Evolutionary conservation across 495 filamentous ascomycete species (phyloP).

Genomic region (Penicillium psychrofluorescens): DNA sequence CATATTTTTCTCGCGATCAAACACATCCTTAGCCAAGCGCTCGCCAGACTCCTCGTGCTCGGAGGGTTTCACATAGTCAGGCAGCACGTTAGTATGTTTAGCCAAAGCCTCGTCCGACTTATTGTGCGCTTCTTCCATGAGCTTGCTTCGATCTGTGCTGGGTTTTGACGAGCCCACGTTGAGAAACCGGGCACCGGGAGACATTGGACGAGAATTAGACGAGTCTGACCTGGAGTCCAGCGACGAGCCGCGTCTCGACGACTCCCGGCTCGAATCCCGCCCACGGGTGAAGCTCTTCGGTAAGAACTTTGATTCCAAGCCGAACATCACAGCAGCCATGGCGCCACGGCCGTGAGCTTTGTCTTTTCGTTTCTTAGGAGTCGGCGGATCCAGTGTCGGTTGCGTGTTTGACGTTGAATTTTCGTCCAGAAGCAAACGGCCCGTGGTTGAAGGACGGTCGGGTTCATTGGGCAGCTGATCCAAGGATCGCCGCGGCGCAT

Average conservation of each 20-base stretch:
- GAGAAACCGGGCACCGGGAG: conserved; percentile 42
- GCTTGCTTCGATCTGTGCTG: conserved; percentile 39
- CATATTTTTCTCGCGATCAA: conserved; percentile 48
- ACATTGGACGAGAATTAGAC: conserved; percentile 49
- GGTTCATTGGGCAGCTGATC: conserved; percentile 10
- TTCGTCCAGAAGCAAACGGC: neutral
- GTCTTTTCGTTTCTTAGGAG: conserved; percentile 9
- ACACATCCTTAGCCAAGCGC: conserved; percentile 68
- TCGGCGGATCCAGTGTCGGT: neutral
- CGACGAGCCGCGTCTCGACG: conserved; percentile 41
- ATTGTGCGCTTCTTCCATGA: conserved; percentile 51
- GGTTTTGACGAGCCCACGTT: conserved; percentile 30
- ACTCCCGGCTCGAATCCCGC: conserved; percentile 35
- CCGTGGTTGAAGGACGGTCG: conserved; percentile 1
- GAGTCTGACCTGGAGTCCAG: conserved; percentile 54
- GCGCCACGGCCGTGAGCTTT: conserved; percentile 20
- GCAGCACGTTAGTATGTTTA: conserved; percentile 46
- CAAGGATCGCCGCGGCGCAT: conserved; percentile 11
- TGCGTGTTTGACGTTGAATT: conserved; percentile 13
- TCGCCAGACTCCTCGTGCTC: conserved; percentile 36
- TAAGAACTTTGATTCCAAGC: conserved; percentile 27
- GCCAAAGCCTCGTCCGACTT: conserved; percentile 59
- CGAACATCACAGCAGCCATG: conserved; percentile 35
- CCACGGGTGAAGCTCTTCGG: conserved; percentile 31
- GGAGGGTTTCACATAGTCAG: conserved; percentile 35